Conservation (phyloP, 2,329 filamentous ascomycete species). For the Verticillium nubilum region DNA sequence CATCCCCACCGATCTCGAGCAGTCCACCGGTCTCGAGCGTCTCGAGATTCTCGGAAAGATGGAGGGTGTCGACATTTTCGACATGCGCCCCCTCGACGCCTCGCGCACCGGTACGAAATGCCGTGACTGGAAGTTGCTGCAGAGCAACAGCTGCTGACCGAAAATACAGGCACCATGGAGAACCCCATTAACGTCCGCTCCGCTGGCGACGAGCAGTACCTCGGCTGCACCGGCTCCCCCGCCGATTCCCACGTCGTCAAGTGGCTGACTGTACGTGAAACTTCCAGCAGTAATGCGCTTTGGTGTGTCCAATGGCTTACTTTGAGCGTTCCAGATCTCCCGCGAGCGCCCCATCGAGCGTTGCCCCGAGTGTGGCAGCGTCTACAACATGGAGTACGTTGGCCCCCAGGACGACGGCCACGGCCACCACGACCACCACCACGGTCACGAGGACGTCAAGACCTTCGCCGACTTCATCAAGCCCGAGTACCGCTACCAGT, state of each 20-base stretch:
- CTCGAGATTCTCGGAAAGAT: conserved; percentile 99
- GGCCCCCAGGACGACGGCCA: conserved; percentile 74
- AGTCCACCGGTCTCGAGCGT: conserved; percentile 95
- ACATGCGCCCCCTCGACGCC: conserved; percentile 93
- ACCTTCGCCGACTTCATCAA: conserved; percentile 94
- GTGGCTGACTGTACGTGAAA: conserved; percentile 76
- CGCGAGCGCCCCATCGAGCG: conserved; percentile 88
- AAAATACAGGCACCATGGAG: conserved; percentile 68
- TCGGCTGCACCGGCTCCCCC: conserved; percentile 90
- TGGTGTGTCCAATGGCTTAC: conserved; percentile 4
- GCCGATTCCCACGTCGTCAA: conserved; percentile 85
- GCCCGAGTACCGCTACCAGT: conserved; percentile 82
- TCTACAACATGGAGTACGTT: conserved; percentile 97
- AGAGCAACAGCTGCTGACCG: background rate
- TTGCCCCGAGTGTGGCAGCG: conserved; percentile 93
- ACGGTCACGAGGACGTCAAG: conserved; percentile 79
- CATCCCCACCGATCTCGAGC: conserved; percentile 90
- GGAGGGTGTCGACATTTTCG: conserved; percentile 96
- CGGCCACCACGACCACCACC: conserved; percentile 40
- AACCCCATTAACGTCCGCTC: conserved; percentile 88
- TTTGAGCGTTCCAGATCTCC: conserved; percentile 54
- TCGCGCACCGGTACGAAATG: conserved; percentile 66
- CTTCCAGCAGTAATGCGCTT: background rate
- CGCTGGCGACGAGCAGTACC: conserved; percentile 92
- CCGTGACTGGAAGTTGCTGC: background rate